Evolutionary conservation across 2,329 filamentous ascomycete species (phyloP), one percentile per base, ranked within the genome.

Genomic region (Neopestalotiopsis sp.): DNA sequence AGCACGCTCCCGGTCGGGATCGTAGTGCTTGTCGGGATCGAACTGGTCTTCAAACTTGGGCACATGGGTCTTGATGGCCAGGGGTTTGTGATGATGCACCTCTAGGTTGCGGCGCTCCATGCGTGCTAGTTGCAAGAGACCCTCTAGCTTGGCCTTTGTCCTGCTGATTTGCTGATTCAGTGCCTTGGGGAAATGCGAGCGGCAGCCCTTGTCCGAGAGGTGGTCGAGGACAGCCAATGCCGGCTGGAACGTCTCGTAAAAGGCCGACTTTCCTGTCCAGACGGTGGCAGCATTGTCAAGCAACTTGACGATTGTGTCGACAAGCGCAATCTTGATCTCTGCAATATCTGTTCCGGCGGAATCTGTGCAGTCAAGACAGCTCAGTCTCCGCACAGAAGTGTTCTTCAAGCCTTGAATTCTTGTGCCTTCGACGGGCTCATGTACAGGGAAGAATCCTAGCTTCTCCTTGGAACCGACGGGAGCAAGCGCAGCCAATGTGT

Each of bases 11-110:
- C 91, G 91, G 81, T 99, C 93, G 0, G 94, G 94, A 78, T 99
- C 97, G 88, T 99, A 98, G 87, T 98, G 96, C 83, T 94, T 95
- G 84, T 93, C 90, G 3, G 96, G 96, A 80, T 97, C 96, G 88
- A 94, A 99, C 69, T 89, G 88, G 79, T 98, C 95, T 83, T 98
- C 96, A 83, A 98, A 99, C 81, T 97, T 97, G 81, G 96, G 96
- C 61, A 98, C 90, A 69, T 89, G 91, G 7, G 90, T 91, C 80
- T 95, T 95, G 84, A 98, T 97, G 28, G 96, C 91, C 2, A 97
- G 87, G 0, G 95, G 94, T 0, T 88, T 88, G 85, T 99, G 96
- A 81, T 96, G 88, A 83, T 99, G 96, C 3, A 99, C 89, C 75
- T 94, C 89, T 38, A 98, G 89, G 1, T 94, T 94, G 9, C 93